Base-by-base conservation (phyloP, 129 eudicot species). In the Ambrosia artemisiifolia region DNA sequence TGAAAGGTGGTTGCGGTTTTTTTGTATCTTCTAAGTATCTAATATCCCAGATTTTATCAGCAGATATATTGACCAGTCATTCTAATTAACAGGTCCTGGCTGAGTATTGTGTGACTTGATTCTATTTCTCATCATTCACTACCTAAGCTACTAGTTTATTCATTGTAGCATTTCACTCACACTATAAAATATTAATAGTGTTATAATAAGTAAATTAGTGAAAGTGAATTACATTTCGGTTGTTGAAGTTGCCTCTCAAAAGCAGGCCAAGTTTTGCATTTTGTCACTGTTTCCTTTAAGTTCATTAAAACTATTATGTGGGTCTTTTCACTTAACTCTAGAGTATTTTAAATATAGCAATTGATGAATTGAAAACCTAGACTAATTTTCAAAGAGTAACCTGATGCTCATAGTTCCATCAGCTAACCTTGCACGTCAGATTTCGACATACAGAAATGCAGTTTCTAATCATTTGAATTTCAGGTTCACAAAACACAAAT, bases 381-480 rank as follows among this genome's bases (percentile, higher is more conserved):
- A 51, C 35, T 76, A 68, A 44, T 67, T 68, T 57, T 60, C 24
- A 20, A 36, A 36, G 53, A 19, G 38, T 70, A 16, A n/a, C 30
- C 53, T 16, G 24, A 59, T 36, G 35, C 16, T 19, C 43, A 44
- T 48, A 35, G 24, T 50, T 76, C 42, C 19, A 61, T 34, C 2
- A 30, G 44, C 53, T 70, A 49, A 61, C n/a, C 47, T 36, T 33
- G 43, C 50, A 76, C 8, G 47, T 20, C 12, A 18, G 32, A 57
- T 44, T 43, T 46, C 60, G 36, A 19, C 17, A 53, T 70, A 57
- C 65, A 28, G 66, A 40, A 49, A 69, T 62, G 47, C 55, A 63
- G 30, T 70, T 75, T 78, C 51, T 63, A 62, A 51, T 78, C 65
- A 69, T 24, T 63, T 61, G 33, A 19, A 62, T 54, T 24, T 75